Evolutionary conservation across 441 rosid species (phyloP), one percentile per base, ranked within the genome.

Genomic region (Gossypium trilobum): DNA sequence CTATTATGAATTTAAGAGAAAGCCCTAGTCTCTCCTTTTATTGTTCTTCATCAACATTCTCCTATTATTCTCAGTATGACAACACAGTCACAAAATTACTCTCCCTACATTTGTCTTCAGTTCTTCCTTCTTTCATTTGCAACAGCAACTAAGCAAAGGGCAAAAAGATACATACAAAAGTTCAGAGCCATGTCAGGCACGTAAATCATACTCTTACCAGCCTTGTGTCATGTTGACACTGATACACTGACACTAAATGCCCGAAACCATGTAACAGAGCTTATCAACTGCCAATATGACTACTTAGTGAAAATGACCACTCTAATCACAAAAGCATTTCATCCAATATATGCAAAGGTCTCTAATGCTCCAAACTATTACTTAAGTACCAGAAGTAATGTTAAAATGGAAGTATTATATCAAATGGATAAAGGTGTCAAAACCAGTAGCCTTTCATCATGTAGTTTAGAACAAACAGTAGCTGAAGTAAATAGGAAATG

Each of bases 401-500:
- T 22, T 46, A 44, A 42, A 46, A 48, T 48, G 71, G 25, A 48
- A 25, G 23, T 14, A 67, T 29, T 33, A 33, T 6, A 33, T 33
- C 9, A 33, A 25, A 27, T 7, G 42, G 23, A 27, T 8, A 50
- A 23, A n/a, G 23, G 10, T 67, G 71, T 14, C 14, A 25, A 27
- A 67, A 67, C 23, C 44, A 50, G 23, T 14, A 57, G 54, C 27
- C 22, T 67, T 25, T 27, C 42, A 25, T 14, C 44, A 67, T 14
- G 31, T 48, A 67, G 42, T 50, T 25, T 27, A 67, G 39, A 50
- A 48, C 20, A 67, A n/a, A 50, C 5, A 25, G 58, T 20, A 42
- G 65, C 20, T 1, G 60, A 42, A 59, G 57, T 58, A 11, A 42
- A 70, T 57, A 36, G 54, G 56, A 59, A 42, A 73, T 55, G 55